Conservation (phyloP, 129 eudicot genomes). For the Deinandra increscens region DNA sequence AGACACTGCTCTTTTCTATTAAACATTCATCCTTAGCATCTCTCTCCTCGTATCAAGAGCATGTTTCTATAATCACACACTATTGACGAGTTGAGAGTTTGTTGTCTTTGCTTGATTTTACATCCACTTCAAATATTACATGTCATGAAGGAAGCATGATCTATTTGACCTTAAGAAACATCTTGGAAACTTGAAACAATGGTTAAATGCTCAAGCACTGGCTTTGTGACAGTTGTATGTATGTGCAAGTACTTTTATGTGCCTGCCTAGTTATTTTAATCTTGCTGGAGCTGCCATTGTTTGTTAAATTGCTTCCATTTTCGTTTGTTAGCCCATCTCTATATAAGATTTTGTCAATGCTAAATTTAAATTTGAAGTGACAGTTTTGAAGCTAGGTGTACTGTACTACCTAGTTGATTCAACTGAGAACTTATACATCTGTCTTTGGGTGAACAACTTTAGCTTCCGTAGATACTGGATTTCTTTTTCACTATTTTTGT, state of each 20-base stretch:
- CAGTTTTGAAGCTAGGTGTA: constrained; percentile 4
- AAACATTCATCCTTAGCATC: neutral
- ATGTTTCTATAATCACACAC: constrained; percentile 7
- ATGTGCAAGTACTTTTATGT: neutral
- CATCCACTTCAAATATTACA: neutral
- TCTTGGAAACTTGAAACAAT: neutral
- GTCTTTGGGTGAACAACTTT: constrained; percentile 1
- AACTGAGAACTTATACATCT: neutral
- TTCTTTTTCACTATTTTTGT: neutral
- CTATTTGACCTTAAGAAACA: neutral
- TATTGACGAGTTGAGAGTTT: neutral
- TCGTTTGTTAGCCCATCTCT: neutral
- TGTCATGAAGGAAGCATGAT: neutral
- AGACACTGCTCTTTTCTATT: constrained; percentile 4
- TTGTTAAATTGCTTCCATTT: neutral
- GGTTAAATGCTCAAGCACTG: neutral
- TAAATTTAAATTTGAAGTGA: neutral
- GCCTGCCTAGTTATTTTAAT: neutral
- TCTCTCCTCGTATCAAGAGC: neutral
- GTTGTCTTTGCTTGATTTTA: neutral
- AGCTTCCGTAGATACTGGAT: neutral
- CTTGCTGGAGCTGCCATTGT: neutral
- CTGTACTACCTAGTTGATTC: neutral
- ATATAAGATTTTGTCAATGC: neutral
- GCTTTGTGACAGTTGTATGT: neutral